Base-by-base conservation (phyloP, 2,329 filamentous ascomycete species). In the Pestalotiopsis sp. region DNA sequence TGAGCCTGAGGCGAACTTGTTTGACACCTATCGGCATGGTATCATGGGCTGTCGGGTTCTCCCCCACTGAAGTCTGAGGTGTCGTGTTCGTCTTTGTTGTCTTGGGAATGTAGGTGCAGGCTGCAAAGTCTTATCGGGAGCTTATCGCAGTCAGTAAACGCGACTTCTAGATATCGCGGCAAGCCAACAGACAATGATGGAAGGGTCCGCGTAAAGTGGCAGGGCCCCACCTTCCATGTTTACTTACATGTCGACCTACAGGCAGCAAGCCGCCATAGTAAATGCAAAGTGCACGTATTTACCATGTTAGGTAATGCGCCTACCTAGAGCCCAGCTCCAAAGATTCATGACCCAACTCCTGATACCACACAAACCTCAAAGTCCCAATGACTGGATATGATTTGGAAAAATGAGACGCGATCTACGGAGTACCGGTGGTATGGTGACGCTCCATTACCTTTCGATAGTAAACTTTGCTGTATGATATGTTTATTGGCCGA, bases 21-120 rank as follows among this genome's bases (percentile, higher is more conserved):
- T 17, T 17, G 9, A 12, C 27, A 38, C 56, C 65, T 56, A 61
- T 67, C 61, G 65, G 65, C 56, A 66, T 38, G 39, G 31, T 36
- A 12, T 41, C 17, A 13, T 17, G 39, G 31, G 20, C 39, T 9
- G 49, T 39, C 45, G 20, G 17, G 57, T 36, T 61, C 12, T 61
- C 25, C 9, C 57, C 57, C 57, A 61, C 25, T 61, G 7, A 27
- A 23, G 25, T 27, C 57, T 36, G 12, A 27, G 57, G 57, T n/a
- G 17, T 61, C n/a, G 57, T 27, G 20, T 27, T 27, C 57, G 31
- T 27, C 25, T 27, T 27, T 27, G 23, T 61, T 61, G 57, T 23
- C 31, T 61, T 61, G n/a, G 45, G 45, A 20, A n/a, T n/a, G 45
- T n/a, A n/a, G n/a, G 45, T 52, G 45, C 45, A 52, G 45, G 17